Conservation (phyloP, 257 asterid species). For the Fraxinus excelsior region DNA sequence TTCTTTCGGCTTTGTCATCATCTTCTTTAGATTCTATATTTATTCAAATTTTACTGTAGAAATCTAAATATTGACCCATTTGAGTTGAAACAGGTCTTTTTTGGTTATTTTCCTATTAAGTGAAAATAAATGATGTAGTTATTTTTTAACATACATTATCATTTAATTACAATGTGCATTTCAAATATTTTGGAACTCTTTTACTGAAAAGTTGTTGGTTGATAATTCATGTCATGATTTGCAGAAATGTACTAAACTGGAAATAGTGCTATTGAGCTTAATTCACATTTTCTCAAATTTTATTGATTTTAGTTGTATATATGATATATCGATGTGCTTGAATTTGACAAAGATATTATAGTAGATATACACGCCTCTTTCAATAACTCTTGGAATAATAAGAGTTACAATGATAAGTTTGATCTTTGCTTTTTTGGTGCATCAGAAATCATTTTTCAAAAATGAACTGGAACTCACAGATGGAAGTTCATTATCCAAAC, state of each 20-base stretch:
- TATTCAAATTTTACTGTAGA: not conserved
- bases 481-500: constrained; percentile 66
- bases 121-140: not conserved
- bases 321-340: not conserved
- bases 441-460: constrained; percentile 18
- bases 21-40: not conserved
- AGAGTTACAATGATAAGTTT: constrained; percentile 3
- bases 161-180: constrained; percentile 2
- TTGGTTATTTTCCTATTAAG: not conserved
- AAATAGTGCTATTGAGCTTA: constrained; percentile 11
- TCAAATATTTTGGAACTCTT: not conserved
- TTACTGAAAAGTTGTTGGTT: not conserved
- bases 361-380: constrained; percentile 20
- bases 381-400: constrained; percentile 4
- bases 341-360: constrained; percentile 16
- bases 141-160: not conserved
- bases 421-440: constrained; percentile 17
- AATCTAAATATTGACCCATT: not conserved
- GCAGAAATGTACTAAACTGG: constrained; percentile 20
- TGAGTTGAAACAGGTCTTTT: not conserved
- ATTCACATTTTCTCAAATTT: constrained; percentile 5
- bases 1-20: not conserved
- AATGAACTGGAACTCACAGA: constrained; percentile 69
- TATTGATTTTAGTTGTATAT: not conserved
- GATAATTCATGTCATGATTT: constrained; percentile 27